phyloP scores from a whole-genome alignment of 2,329 filamentous ascomycete genomes.

The Aspergillus sp. region DNA sequence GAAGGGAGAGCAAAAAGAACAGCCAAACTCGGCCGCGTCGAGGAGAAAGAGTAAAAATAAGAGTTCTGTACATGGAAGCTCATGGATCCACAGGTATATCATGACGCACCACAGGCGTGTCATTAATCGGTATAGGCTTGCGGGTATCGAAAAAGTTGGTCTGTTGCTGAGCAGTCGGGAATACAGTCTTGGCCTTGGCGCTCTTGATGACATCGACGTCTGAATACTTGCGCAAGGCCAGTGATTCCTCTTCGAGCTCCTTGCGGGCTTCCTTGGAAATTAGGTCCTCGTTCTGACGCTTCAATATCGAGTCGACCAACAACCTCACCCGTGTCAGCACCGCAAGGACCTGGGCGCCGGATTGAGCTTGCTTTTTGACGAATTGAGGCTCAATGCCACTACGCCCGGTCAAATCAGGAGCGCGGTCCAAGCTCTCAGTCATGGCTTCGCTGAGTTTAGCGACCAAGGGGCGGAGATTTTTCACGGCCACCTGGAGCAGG shows the following conservation, averaged over 20 bases:
- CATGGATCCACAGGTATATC: too few relatives aligned
- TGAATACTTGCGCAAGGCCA: conserved; percentile 33
- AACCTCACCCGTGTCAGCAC: conserved; percentile 29
- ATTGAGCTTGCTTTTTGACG: neutral
- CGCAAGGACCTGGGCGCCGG: conserved; percentile 22
- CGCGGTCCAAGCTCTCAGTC: neutral
- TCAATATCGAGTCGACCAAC: conserved; percentile 38
- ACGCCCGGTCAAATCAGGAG: neutral
- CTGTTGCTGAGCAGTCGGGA: neutral
- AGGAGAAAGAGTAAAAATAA: neutral
- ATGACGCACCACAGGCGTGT: too few relatives aligned
- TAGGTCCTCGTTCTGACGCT: conserved; percentile 20
- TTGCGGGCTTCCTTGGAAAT: conserved; percentile 27
- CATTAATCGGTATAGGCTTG: too few relatives aligned
- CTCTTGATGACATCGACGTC: conserved; percentile 17
- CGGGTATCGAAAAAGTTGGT: neutral
- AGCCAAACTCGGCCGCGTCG: neutral
- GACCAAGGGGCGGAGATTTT: conserved; percentile 28
- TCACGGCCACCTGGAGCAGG: conserved; percentile 25
- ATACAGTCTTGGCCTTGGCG: conserved; percentile 15
- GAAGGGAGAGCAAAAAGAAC: neutral
- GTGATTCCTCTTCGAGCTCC: conserved; percentile 25
- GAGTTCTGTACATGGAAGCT: neutral
- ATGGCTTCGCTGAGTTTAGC: conserved; percentile 28
- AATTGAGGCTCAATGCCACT: neutral